A percentile compares a stretch with the other conserved stretches of the same genome.
Conservation (phyloP, 164 flowering plant genomes). For the Nelumbo lutea region DNA sequence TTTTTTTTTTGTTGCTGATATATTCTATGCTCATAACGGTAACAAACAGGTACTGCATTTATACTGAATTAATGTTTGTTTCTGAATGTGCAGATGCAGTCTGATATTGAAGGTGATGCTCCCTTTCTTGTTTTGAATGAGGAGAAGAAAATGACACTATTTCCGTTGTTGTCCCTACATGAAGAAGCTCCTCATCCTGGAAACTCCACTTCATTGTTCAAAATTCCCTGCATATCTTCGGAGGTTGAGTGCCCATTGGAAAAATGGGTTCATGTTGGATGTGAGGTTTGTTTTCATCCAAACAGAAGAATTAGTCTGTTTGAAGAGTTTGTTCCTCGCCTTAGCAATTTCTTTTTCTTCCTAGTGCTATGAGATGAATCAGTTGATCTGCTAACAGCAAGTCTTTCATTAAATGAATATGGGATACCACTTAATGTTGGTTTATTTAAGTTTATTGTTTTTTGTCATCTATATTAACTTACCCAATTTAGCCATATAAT, state of each 20-base stretch:
- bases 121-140: conserved; percentile 50
- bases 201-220: conserved; percentile 20
- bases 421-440: background rate
- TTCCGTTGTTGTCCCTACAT: conserved; percentile 31
- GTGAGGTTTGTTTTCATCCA: conserved; percentile 45
- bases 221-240: conserved; percentile 29
- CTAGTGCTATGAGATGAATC: too few species aligned
- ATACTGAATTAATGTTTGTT: background rate
- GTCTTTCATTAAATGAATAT: background rate
- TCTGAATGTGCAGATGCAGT: conserved; percentile 22
- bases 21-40: background rate
- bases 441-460: background rate
- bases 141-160: conserved; percentile 38
- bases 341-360: background rate
- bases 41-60: too few species aligned
- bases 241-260: conserved; percentile 37
- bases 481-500: too few species aligned
- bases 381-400: background rate
- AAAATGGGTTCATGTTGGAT: conserved; percentile 80
- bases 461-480: too few species aligned
- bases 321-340: background rate
- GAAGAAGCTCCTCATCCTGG: conserved; percentile 35
- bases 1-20: background rate
- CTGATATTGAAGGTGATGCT: conserved; percentile 18
- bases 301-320: background rate